A percentile compares a stretch with the other conserved stretches of the same genome.
Evolutionary conservation across 352 stramenopile species (phyloP).

Genomic region (Phytophthora pinifolia): DNA sequence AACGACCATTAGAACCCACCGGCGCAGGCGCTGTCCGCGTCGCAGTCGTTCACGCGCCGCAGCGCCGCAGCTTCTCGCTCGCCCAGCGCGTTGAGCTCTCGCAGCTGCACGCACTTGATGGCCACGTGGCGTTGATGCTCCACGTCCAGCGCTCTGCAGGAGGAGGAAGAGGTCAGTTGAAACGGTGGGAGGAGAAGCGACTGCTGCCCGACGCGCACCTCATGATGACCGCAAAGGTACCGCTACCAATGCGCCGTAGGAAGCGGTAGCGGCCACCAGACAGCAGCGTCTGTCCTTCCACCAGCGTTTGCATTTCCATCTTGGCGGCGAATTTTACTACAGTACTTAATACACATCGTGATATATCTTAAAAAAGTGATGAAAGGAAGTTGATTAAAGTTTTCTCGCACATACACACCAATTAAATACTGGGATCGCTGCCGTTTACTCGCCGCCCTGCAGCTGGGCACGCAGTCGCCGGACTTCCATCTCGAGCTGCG

Average conservation of each 20-base stretch:
- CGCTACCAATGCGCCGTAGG: constrained; percentile 63
- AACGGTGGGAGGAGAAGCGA: not conserved
- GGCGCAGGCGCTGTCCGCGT: constrained; percentile 39
- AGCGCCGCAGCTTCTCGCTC: constrained; percentile 61
- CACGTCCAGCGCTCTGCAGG: constrained; percentile 51
- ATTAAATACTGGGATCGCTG: constrained; percentile 30
- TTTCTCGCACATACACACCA: constrained; percentile 14
- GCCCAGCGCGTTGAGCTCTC: constrained; percentile 50
- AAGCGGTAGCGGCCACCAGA: constrained; percentile 69
- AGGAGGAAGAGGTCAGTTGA: not conserved
- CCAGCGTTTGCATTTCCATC: constrained; percentile 36
- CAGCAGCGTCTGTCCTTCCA: constrained; percentile 72
- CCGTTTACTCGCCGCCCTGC: constrained; percentile 18
- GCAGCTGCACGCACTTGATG: constrained; percentile 66
- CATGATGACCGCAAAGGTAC: constrained; percentile 73
- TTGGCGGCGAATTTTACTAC: too few species aligned
- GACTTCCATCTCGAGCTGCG: constrained; percentile 63
- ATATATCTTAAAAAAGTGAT: too few species aligned
- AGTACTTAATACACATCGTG: too few species aligned
- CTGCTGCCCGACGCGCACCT: constrained; percentile 28
- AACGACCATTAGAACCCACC: constrained; percentile 19
- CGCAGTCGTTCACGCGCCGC: constrained; percentile 35
- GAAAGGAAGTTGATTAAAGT: too few species aligned
- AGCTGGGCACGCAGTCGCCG: constrained; percentile 64
- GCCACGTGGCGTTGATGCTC: constrained; percentile 44